Evolutionary conservation across 192 early-diverging fungal species (phyloP).

Genomic region (Podochytrium sp.): DNA sequence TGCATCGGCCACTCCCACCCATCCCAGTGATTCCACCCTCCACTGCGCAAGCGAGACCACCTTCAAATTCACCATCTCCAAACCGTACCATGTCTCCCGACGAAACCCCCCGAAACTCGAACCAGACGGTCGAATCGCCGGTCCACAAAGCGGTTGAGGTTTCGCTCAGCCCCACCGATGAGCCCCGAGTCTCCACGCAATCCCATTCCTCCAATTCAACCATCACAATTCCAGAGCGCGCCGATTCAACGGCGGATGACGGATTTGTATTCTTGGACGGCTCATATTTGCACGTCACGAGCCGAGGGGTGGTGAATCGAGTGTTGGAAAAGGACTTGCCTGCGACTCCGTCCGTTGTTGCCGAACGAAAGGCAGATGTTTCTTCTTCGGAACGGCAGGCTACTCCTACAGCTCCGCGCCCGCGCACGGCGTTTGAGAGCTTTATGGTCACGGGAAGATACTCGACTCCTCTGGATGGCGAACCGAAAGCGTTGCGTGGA

Average conservation of each 20-base stretch:
- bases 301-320: not conserved
- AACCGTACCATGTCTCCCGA: not conserved
- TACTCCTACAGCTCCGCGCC: not conserved
- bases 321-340: not conserved
- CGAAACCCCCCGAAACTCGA: not conserved
- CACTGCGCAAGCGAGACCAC: not conserved
- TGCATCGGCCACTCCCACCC: too few relatives aligned
- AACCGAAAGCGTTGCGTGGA: not conserved
- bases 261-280: slow-evolving; percentile 16
- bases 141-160: not conserved
- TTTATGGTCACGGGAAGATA: not conserved
- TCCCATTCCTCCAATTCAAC: not conserved
- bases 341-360: not conserved
- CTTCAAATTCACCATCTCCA: too few relatives aligned
- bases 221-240: slow-evolving; percentile 7
- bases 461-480: not conserved
- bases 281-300: slow-evolving; percentile 6
- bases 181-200: not conserved
- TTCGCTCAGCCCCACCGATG: not conserved
- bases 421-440: not conserved
- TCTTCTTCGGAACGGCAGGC: not conserved
- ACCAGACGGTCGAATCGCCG: not conserved
- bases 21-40: too few relatives aligned
- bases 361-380: not conserved
- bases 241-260: slow-evolving; percentile 19